Evolutionary conservation across 306 rosid species (phyloP), one percentile per base, ranked within the genome.

Genomic region (Acacia melanoxylon): DNA sequence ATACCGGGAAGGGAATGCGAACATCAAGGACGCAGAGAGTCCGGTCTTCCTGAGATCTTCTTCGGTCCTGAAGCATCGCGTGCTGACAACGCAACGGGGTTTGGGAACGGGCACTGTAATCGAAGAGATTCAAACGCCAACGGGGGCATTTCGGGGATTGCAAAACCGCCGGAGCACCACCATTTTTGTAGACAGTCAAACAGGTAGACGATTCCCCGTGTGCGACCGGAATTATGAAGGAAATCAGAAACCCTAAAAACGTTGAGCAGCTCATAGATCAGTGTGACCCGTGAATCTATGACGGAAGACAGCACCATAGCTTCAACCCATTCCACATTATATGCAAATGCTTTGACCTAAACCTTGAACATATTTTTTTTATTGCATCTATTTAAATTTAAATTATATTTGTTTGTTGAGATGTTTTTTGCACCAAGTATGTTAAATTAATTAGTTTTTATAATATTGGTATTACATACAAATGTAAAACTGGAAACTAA

Each of bases 141-240:
- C 85, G 95, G 42, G 95, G 94, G 76, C 99, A 95, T 91, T 95
- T 95, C 12, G 95, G 95, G 82, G 99, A 93, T 78, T 86, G 86
- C 65, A 95, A 90, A 31, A 95, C 98, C 46, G 98, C 97, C 78
- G 95, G 94, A 86, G 99, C 97, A 42, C 99, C 95, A 33, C 99
- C 99, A 61, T 86, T 79, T 54, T 84, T 87, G 90, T 93, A 93
- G 17, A 93, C 92, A 61, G 91, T 87, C 89, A 95, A 80, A 81
- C 98, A 95, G 1, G 93, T 91, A 25, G 98, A 91, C n/a, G 99
- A 89, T 73, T 95, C 98, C 0, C 84, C 90, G 62, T 0, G 24
- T 79, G 77, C 75, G 62, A 59, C 81, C 69, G 56, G 76, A 42
- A 80, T 78, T 22, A 75, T 69, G 22, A 75, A 74, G 48, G 63